Base-by-base conservation (phyloP, 345 rosid genomes). In the Pseudoturritis turrita region DNA sequence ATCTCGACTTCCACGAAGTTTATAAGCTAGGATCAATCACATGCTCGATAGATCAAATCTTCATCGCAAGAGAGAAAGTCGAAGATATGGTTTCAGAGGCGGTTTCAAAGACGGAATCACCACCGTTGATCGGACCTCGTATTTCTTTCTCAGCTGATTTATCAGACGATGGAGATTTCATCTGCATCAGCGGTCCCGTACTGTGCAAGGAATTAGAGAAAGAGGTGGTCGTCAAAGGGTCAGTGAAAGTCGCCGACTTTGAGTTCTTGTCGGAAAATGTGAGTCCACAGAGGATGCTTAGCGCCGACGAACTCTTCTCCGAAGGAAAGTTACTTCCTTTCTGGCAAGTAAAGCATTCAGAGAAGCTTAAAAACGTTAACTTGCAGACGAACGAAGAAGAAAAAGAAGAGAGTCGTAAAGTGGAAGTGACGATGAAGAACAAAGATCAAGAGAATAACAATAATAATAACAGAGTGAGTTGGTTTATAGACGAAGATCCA, bases 401-500 rank as follows among this genome's bases (percentile, higher is more conserved):
- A 17, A 77, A 26, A 19, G 80, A 44, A 37, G 75, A 43, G 45
- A 56, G 51, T 6, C 80, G 68, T 46, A 72, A 49, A 58, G 76
- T 18, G 12, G 77, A 71, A 64, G 43, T 57, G 23, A 52, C 15
- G 37, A 51, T n/a, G 44, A 73, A 40, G 78, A 63, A 40, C 4
- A 47, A 63, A 55, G 68, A 71, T 31, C 77, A 49, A 52, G 80
- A 84, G 64, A 85, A 75, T 7, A 82, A 72, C 40, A 51, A 63
- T 25, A 85, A 79, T 13, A 84, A 74, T 46, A 57, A 72, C 44
- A 83, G 81, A 54, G 81, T 78, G 10, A 83, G 68, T 65, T 91
- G 97, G 97, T 89, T 83, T 76, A 78, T 87, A 23, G 97, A 95
- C 58, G 99, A 95, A 50, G 97, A 95, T 54, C 97, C 97, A 51